Base-by-base conservation (phyloP, 1,284 basidiomycete genomes). In the Mrakiaceae sp. region DNA sequence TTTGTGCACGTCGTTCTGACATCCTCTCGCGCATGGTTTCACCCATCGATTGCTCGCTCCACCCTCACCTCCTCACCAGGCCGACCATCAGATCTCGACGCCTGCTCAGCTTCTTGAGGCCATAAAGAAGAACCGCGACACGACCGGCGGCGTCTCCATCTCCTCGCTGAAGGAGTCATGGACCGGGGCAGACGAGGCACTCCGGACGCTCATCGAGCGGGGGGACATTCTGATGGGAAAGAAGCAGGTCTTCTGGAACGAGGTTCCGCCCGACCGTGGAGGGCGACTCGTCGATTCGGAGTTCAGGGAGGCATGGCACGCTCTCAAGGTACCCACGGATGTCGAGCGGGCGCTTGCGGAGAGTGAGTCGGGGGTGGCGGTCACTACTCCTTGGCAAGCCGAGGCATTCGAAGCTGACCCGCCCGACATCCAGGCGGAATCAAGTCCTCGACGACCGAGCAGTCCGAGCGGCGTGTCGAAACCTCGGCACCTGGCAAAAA, bases 171-270 rank as follows among this genome's bases (percentile, higher is more conserved):
- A 92, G 70, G 91, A 94, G 72, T 88, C 87, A 16, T 95, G 90
- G 87, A 88, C 90, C 69, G 87, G 88, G 68, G 88, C 90, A 0
- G 85, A 86, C 1, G 78, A 80, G 63, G 88, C 87, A 0, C 86
- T 92, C 56, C 88, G 91, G 71, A 88, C 91, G 73, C 79, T 92
- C 9, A 89, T 90, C 73, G 83, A 87, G 71, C 88, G 91, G 69
- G 88, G 91, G 0, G 85, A 93, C 67, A 88, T 94, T 0, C 79
- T 92, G 58, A 88, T 87, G 0, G 85, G 88, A 70, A 78, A 89
- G 74, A 83, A 87, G 67, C 88, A 89, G 82, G 91, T 93, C 0
- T 94, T 92, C 71, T 91, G 87, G 85, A 94, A 95, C 71, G 90
- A 92, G 73, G 81, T 93, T 56, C 87, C 87, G 69, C 83, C 85